Percentiles rank a stretch among this genome's conserved stretches.
phyloP scores from a whole-genome alignment of 2,329 filamentous ascomycete species.

The Stylonectria norvegica region DNA sequence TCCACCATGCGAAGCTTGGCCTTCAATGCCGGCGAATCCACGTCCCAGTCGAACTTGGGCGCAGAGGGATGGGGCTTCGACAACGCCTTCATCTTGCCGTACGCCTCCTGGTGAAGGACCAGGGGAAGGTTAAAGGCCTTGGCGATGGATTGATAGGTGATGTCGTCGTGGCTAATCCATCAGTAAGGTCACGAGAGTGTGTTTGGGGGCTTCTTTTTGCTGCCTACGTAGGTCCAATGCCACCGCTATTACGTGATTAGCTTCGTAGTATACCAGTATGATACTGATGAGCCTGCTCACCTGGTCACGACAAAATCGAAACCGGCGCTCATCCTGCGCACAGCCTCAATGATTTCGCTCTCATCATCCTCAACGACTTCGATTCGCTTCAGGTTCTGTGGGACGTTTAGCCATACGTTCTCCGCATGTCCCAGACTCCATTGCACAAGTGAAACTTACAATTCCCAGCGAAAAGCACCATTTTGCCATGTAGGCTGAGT shows the following conservation, averaged over 20 bases:
- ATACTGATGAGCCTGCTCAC: slow-evolving; percentile 32
- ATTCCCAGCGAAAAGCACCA: slow-evolving; percentile 62
- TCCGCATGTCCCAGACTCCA: not conserved
- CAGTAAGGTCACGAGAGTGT: slow-evolving; percentile 10
- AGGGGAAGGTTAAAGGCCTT: slow-evolving; percentile 80
- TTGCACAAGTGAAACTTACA: slow-evolving; percentile 35
- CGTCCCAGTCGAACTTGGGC: slow-evolving; percentile 79
- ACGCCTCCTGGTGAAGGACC: slow-evolving; percentile 72
- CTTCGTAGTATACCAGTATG: not conserved
- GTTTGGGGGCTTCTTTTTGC: not conserved
- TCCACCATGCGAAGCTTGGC: slow-evolving; percentile 91
- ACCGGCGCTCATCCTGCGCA: slow-evolving; percentile 76
- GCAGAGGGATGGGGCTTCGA: slow-evolving; percentile 71
- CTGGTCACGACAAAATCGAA: slow-evolving; percentile 96
- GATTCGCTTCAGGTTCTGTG: slow-evolving; percentile 72
- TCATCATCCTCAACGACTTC: slow-evolving; percentile 96
- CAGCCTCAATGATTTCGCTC: slow-evolving; percentile 82
- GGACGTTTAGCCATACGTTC: slow-evolving; percentile 4
- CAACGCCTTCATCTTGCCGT: slow-evolving; percentile 77
- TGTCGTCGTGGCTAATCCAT: slow-evolving; percentile 79
- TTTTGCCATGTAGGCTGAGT: slow-evolving; percentile 61
- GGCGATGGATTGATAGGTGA: slow-evolving; percentile 91
- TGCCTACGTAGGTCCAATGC: slow-evolving; percentile 87
- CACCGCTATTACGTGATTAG: slow-evolving; percentile 56
- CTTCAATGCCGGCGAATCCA: slow-evolving; percentile 69